Evolutionary conservation across 2,329 filamentous ascomycete species (phyloP).

Genomic region (Aspergillus hiratsukae): DNA sequence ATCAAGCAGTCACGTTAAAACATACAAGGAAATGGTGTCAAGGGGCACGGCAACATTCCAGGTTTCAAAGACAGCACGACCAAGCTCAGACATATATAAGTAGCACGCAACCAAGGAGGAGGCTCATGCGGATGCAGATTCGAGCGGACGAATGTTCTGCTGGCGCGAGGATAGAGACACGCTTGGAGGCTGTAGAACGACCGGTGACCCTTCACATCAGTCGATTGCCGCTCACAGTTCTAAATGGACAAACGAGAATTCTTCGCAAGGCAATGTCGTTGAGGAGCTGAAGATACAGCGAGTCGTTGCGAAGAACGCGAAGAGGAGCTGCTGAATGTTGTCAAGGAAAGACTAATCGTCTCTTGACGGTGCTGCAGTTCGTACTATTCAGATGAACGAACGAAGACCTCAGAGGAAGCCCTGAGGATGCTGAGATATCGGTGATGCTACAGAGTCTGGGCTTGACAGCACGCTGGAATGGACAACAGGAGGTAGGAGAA

Average conservation of each 20-base stretch:
- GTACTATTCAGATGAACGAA: not conserved
- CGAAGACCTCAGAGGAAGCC: not conserved
- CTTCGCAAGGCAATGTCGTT: not conserved
- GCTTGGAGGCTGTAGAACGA: not conserved
- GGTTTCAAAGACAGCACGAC: not conserved
- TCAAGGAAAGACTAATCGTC: not conserved
- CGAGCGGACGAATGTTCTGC: not conserved
- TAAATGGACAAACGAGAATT: not conserved
- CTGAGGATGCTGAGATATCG: too few species aligned
- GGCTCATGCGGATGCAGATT: not conserved
- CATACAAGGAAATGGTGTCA: conserved; percentile 8
- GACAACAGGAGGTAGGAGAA: not conserved
- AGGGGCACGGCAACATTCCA: conserved; percentile 4
- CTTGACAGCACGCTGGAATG: too few species aligned
- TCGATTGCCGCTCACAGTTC: not conserved
- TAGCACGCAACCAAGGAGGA: not conserved
- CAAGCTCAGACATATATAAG: not conserved
- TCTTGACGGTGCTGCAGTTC: not conserved
- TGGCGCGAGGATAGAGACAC: not conserved
- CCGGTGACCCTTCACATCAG: not conserved
- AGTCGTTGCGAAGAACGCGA: not conserved
- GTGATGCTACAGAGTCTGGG: not conserved
- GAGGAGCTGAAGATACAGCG: not conserved
- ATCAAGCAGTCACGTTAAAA: conserved; percentile 6
- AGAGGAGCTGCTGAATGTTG: not conserved